Evolutionary conservation across 768 basidiomycete genomes (phyloP).

Genomic region (Boletus pseudopeckii): DNA sequence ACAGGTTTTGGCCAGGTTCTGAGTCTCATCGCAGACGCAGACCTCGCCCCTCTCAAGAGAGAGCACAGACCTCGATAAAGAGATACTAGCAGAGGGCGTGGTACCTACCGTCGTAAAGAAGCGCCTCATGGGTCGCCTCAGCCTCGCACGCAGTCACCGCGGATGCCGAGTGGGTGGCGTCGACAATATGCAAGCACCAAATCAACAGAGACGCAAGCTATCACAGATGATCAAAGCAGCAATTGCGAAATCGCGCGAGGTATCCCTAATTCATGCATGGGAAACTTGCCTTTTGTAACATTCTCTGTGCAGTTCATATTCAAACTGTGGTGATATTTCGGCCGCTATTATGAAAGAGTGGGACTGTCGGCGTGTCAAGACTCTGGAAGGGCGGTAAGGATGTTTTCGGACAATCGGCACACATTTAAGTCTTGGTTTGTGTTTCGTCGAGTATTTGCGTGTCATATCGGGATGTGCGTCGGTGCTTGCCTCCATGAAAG

Average conservation of each 20-base stretch:
- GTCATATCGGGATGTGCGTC: conserved; percentile 10
- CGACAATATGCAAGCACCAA: conserved; percentile 10
- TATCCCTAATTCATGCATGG: conserved; percentile 9
- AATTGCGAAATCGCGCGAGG: conserved; percentile 24
- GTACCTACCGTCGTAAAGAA: conserved; percentile 6
- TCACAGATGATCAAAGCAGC: conserved; percentile 17
- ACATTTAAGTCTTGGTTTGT: conserved; percentile 14
- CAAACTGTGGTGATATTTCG: conserved; percentile 18
- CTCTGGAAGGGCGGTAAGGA: background rate
- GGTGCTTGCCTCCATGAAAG: conserved; percentile 4
- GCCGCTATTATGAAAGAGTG: conserved; percentile 1
- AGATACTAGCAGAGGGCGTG: background rate
- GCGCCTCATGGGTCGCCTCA: conserved; percentile 4
- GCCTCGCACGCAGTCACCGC: conserved; percentile 1
- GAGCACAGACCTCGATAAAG: conserved; percentile 7
- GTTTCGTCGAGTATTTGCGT: conserved; percentile 24
- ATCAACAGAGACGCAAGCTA: conserved; percentile 12
- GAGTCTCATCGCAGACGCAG: conserved; percentile 12
- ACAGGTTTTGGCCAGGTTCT: background rate
- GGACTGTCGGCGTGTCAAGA: background rate
- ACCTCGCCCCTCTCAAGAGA: background rate
- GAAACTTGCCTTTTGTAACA: conserved; percentile 22
- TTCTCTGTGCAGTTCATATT: conserved; percentile 19
- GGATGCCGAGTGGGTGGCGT: background rate
- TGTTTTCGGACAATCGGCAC: conserved; percentile 11